Percentiles rank a stretch among this genome's conserved stretches.
These are phyloP conservation scores for Solanum sitiens DNA, from an alignment of 257 asterid genomes.

Conservation along the genomic window DNA sequence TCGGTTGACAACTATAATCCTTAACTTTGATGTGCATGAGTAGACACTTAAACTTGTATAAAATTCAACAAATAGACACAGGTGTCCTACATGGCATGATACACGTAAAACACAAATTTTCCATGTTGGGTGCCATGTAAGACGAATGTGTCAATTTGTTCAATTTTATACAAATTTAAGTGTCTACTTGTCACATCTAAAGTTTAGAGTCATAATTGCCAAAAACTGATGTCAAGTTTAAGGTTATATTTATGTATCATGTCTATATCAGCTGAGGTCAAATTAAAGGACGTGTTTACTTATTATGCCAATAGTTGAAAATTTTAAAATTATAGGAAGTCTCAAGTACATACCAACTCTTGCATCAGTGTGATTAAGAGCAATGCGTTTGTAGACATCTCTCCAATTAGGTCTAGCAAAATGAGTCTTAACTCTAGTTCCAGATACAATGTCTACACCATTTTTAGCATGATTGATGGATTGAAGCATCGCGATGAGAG, in stretches of 20 bases:
- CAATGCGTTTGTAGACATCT: conserved; percentile 56
- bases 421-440: conserved; percentile 77
- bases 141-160: no score
- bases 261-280: background rate
- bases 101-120: background rate
- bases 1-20: no score
- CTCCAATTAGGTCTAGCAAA: conserved; percentile 91
- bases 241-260: fast-evolving
- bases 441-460: conserved; percentile 75
- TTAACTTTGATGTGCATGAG: no score
- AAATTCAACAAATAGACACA: no score
- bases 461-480: conserved; percentile 67
- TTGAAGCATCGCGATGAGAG: conserved; percentile 79
- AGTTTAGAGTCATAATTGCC: no score
- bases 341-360: conserved; percentile 48
- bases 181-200: background rate
- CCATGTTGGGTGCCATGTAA: no score
- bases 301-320: background rate
- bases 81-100: background rate
- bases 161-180: background rate
- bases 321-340: background rate
- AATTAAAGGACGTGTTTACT: background rate
- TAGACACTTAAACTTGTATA: no score
- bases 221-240: background rate
- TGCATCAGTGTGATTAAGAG: conserved; percentile 46